These are phyloP conservation scores for Vaccinium corymbosum DNA, from an alignment of 148 eudicot genomes.

Conservation along the genomic window DNA sequence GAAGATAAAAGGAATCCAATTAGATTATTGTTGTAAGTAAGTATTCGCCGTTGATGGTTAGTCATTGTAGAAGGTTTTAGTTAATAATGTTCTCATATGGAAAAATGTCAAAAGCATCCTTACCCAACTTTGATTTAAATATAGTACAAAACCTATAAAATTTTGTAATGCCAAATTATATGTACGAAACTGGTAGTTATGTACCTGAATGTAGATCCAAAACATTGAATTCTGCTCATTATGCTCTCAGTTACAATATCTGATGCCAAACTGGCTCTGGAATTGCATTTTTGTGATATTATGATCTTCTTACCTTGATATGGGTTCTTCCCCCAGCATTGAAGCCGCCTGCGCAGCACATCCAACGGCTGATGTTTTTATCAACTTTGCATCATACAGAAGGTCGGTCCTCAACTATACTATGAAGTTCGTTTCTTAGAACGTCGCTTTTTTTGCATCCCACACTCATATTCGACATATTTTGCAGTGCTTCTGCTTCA, in stretches of 20 bases:
- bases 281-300: not conserved
- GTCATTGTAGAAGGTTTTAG: not conserved
- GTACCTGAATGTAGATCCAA: not conserved
- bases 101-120: not conserved
- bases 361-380: conserved; percentile 97
- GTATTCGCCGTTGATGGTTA: not conserved
- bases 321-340: conserved; percentile 44
- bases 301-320: conserved; percentile 2
- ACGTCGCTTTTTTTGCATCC: not conserved
- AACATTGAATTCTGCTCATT: not conserved
- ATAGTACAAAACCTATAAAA: not conserved
- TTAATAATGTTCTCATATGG: not conserved
- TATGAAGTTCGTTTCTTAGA: not conserved
- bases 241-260: not conserved
- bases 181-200: not conserved
- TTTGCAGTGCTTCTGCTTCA: conserved; percentile 92
- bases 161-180: not conserved
- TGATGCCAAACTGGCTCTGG: conserved; percentile 8
- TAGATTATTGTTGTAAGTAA: not conserved
- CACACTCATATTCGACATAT: not conserved
- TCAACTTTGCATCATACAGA: conserved; percentile 95
- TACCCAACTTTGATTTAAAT: not conserved
- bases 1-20: not conserved
- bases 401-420: conserved; percentile 43
- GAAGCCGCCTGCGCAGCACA: conserved; percentile 96